Percentiles rank a stretch among this genome's conserved stretches.
Evolutionary conservation across 768 basidiomycete species (phyloP).

Genomic region (Lanmaoa pseudosensibilis): DNA sequence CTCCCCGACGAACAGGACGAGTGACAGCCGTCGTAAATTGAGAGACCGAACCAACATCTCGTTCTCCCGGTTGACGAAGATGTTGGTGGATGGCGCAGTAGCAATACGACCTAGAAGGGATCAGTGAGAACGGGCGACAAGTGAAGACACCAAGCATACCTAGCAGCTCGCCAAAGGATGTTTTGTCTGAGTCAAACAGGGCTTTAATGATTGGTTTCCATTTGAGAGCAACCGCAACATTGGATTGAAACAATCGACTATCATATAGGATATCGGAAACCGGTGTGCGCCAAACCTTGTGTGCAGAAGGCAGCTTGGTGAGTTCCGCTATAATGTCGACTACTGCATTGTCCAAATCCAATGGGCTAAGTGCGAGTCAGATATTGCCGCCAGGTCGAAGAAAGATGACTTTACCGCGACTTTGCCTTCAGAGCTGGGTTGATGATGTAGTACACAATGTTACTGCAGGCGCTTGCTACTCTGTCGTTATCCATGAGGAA

Average conservation of each 20-base stretch:
- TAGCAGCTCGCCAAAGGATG: conserved; percentile 80
- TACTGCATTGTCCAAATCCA: conserved; percentile 72
- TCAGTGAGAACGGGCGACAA: conserved; percentile 23
- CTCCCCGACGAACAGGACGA: conserved; percentile 82
- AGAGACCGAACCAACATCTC: conserved; percentile 87
- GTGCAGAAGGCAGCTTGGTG: conserved; percentile 69
- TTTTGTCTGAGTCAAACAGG: conserved; percentile 84
- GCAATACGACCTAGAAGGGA: conserved; percentile 64
- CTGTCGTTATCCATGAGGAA: conserved; percentile 86
- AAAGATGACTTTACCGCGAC: conserved; percentile 51
- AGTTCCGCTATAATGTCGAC: conserved; percentile 75
- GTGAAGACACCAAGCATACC: conserved; percentile 48
- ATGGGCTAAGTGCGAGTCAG: conserved; percentile 49
- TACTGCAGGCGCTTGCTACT: conserved; percentile 73
- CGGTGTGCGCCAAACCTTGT: conserved; percentile 83
- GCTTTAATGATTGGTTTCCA: conserved; percentile 82
- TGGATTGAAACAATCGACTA: conserved; percentile 80
- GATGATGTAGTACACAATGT: conserved; percentile 82
- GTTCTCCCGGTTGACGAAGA: conserved; percentile 93
- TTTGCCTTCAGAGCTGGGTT: conserved; percentile 78
- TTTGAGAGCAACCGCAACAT: conserved; percentile 49
- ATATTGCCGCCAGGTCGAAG: neutral
- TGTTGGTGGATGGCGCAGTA: conserved; percentile 87
- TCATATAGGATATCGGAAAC: conserved; percentile 85
- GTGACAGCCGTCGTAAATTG: conserved; percentile 84